Percentiles rank a stretch among this genome's conserved stretches.
Evolutionary conservation across 208 protist species (phyloP).

Genomic region (Strigomonas galati): DNA sequence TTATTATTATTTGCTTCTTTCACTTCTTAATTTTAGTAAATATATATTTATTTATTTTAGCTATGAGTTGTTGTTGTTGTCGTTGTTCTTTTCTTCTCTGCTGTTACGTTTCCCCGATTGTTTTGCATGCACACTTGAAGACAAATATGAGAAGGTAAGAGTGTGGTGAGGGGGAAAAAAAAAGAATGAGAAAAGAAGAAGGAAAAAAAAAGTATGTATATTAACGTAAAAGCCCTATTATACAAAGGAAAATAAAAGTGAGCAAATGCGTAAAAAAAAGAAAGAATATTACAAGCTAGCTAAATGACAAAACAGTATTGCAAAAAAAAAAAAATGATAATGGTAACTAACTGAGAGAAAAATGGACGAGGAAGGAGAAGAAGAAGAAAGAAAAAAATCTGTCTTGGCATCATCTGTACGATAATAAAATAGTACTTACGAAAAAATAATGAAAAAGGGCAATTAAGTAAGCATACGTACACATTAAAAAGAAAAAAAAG

Average conservation of each 20-base stretch:
- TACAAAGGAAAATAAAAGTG: slow-evolving; percentile 12
- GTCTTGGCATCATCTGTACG: too few species aligned
- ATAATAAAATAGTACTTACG: too few species aligned
- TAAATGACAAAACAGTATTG: background rate
- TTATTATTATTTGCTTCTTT: background rate
- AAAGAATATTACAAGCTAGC: slow-evolving; percentile 6
- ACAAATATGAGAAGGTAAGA: background rate
- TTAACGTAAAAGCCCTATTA: slow-evolving; percentile 2
- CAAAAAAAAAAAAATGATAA: background rate
- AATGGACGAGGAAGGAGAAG: background rate
- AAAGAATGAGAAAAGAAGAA: background rate
- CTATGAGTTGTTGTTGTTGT: too few species aligned
- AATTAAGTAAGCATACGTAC: too few species aligned
- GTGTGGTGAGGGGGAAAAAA: background rate
- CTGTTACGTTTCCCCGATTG: background rate
- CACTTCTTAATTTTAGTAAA: slow-evolving; percentile 11
- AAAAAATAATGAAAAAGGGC: too few species aligned
- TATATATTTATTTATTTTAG: background rate
- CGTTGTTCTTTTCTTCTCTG: background rate
- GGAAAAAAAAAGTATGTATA: slow-evolving; percentile 11
- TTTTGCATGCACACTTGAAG: background rate
- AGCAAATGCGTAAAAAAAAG: slow-evolving; percentile 5
- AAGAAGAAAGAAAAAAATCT: slow-evolving; percentile 15
- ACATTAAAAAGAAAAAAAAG: background rate
- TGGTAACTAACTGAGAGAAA: background rate